Evolutionary conservation across 345 rosid genomes (phyloP).

Genomic region (Triadica sebifera): DNA sequence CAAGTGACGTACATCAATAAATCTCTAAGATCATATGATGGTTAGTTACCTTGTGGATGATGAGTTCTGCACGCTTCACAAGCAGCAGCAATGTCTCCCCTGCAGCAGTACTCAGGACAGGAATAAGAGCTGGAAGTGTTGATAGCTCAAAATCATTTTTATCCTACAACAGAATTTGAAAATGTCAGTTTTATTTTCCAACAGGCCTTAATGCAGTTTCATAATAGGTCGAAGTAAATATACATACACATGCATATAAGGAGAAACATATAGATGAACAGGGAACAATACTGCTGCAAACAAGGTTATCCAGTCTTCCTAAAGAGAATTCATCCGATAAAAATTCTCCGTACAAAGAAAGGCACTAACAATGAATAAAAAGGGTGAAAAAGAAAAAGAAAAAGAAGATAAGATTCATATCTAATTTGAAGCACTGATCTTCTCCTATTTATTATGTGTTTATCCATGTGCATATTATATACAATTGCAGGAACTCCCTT

Average conservation of each 20-base stretch:
- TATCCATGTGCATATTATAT: not conserved
- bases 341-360: not conserved
- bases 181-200: constrained; percentile 16
- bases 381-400: not conserved
- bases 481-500: not conserved
- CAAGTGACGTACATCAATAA: no score
- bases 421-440: not conserved
- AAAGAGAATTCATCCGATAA: no score
- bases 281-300: not conserved
- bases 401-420: not conserved
- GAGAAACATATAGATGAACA: not conserved
- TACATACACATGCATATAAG: not conserved
- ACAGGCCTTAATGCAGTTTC: not conserved
- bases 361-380: not conserved
- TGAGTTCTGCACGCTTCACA: constrained; percentile 88
- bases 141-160: constrained; percentile 83
- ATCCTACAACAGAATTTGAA: constrained; percentile 54
- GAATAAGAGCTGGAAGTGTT: constrained; percentile 90
- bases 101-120: constrained; percentile 82
- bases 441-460: not conserved
- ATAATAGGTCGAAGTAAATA: not conserved
- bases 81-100: constrained; percentile 91
- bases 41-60: constrained; percentile 67
- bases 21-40: no score
- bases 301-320: not conserved